Evolutionary conservation across 345 rosid species (phyloP).

Genomic region (Ceriops zippeliana): DNA sequence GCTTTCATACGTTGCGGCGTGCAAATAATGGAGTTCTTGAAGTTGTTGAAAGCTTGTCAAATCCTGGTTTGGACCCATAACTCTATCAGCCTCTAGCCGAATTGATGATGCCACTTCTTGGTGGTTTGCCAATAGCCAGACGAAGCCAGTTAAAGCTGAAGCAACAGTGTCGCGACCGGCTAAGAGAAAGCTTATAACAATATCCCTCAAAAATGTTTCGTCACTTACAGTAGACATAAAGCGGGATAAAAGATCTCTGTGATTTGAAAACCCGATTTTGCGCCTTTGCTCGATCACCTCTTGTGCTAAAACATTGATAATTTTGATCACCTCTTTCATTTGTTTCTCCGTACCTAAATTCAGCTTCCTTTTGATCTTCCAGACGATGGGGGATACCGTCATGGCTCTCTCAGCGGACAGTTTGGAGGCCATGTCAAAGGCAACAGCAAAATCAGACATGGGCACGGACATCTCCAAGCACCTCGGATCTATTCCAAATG

Average conservation of each 20-base stretch:
- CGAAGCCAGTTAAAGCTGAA: conserved; percentile 46
- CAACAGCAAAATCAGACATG: conserved; percentile 47
- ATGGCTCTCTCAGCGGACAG: conserved; percentile 64
- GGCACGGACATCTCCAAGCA: conserved; percentile 54
- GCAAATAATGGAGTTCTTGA: conserved; percentile 38
- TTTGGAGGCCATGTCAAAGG: conserved; percentile 61
- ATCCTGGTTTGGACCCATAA: conserved; percentile 30
- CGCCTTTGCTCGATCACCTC: conserved; percentile 50
- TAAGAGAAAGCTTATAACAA: conserved; percentile 59
- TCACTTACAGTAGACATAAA: conserved; percentile 49
- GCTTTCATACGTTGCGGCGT: conserved; percentile 45
- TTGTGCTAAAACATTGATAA: conserved; percentile 42
- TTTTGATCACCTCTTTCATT: conserved; percentile 40
- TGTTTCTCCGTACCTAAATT: conserved; percentile 64
- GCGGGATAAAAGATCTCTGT: conserved; percentile 60
- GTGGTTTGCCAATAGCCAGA: conserved; percentile 43
- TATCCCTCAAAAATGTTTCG: conserved; percentile 50
- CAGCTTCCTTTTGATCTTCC: conserved; percentile 58
- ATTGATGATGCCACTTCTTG: conserved; percentile 32
- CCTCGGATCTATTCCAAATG: conserved; percentile 64
- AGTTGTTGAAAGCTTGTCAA: conserved; percentile 34
- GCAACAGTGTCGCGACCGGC: conserved; percentile 69
- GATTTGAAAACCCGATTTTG: conserved; percentile 30
- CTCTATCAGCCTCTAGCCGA: conserved; percentile 33
- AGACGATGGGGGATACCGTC: conserved; percentile 42